phyloP scores from a whole-genome alignment of 129 eudicot genomes.

The Erigeron canadensis region DNA sequence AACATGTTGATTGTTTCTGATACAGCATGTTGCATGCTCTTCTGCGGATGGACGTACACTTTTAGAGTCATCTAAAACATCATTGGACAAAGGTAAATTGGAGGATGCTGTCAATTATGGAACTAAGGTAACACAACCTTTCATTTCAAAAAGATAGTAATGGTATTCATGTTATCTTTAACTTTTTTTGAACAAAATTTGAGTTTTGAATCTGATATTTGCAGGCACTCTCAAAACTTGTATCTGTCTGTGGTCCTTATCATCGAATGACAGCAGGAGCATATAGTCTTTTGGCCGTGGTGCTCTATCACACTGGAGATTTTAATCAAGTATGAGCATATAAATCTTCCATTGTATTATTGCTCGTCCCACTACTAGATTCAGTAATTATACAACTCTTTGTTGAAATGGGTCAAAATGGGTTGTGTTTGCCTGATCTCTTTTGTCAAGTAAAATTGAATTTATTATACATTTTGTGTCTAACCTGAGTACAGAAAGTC shows the following conservation, averaged over 20 bases:
- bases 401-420: neutral
- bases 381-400: slow-evolving; percentile 1
- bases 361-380: neutral
- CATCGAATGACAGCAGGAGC: slow-evolving; percentile 99
- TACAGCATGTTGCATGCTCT: slow-evolving; percentile 95
- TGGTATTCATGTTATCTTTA: neutral
- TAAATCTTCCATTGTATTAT: neutral
- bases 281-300: slow-evolving; percentile 98
- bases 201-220: slow-evolving; percentile 24
- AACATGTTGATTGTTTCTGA: slow-evolving; percentile 12
- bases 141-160: neutral
- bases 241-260: slow-evolving; percentile 93
- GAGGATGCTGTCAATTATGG: slow-evolving; percentile 98
- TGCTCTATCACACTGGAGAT: slow-evolving; percentile 96
- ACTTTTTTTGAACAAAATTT: slow-evolving; percentile 2
- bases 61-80: slow-evolving; percentile 91
- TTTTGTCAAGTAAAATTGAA: neutral
- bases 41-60: slow-evolving; percentile 99
- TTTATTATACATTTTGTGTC: neutral
- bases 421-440: neutral
- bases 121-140: slow-evolving; percentile 59
- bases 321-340: slow-evolving; percentile 77
- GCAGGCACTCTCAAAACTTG: slow-evolving; percentile 90
- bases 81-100: slow-evolving; percentile 95
- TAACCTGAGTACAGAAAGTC: neutral